Evolutionary conservation across 345 rosid species (phyloP).

Genomic region (Sapria himalayana): DNA sequence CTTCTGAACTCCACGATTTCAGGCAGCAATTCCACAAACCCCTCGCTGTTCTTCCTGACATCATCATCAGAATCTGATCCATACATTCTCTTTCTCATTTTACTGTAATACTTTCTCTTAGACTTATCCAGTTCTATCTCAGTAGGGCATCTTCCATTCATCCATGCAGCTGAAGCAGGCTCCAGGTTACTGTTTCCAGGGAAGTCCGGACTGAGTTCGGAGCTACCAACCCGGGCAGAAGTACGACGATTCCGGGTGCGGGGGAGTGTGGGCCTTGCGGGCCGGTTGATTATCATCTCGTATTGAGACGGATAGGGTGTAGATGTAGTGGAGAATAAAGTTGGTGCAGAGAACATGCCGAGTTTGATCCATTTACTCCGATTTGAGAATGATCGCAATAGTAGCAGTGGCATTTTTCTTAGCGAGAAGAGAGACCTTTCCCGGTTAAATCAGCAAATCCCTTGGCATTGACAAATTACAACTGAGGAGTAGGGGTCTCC

Average conservation of each 20-base stretch:
- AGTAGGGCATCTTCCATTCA: conserved; percentile 12
- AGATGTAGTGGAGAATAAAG: conserved; percentile 42
- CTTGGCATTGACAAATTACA: too few species aligned
- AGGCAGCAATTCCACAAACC: conserved; percentile 72
- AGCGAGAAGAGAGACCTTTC: too few species aligned
- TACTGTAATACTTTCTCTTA: conserved; percentile 68
- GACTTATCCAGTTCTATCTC: conserved; percentile 50
- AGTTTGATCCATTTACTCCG: too few species aligned
- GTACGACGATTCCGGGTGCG: conserved; percentile 24
- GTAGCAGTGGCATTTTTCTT: too few species aligned
- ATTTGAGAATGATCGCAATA: too few species aligned
- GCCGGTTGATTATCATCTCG: conserved; percentile 63
- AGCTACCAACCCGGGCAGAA: conserved; percentile 12
- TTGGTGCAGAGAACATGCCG: too few species aligned
- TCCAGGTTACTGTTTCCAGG: conserved; percentile 18
- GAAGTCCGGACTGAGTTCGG: conserved; percentile 13
- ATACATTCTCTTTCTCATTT: conserved; percentile 65
- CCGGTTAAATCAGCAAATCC: too few species aligned
- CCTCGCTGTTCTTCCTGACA: conserved; percentile 24
- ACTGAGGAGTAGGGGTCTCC: too few species aligned
- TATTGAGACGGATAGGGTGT: conserved; percentile 76
- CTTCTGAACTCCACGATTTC: conserved; percentile 57
- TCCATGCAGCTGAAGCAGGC: conserved; percentile 17
- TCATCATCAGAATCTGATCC: conserved; percentile 90
- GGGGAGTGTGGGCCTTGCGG: conserved; percentile 26